phyloP scores from a whole-genome alignment of 352 stramenopile genomes.

The Phytopythium kandeliae region DNA sequence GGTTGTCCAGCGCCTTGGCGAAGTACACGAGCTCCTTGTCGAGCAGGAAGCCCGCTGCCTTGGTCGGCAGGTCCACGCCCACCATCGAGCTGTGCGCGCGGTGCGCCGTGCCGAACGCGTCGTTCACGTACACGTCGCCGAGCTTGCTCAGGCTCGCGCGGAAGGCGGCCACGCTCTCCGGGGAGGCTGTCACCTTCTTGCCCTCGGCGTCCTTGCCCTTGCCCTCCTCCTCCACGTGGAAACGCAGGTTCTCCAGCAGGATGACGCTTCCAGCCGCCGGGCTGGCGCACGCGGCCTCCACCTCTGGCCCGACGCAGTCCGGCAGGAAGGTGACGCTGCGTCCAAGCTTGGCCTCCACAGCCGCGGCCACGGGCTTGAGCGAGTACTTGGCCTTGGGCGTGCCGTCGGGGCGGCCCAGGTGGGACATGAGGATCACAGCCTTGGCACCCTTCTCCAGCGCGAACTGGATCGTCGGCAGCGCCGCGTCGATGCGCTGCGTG shows the following conservation, averaged over 20 bases:
- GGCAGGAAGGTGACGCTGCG: conserved; percentile 91
- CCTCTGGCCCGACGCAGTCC: conserved; percentile 94
- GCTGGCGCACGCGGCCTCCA: conserved; percentile 67
- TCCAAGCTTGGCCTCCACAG: conserved; percentile 90
- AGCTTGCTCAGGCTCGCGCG: conserved; percentile 82
- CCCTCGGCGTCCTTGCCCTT: conserved; percentile 47
- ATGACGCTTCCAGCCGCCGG: conserved; percentile 85
- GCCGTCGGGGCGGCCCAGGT: conserved; percentile 82
- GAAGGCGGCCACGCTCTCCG: conserved; percentile 90
- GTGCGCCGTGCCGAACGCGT: conserved; percentile 99
- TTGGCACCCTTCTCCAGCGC: conserved; percentile 96
- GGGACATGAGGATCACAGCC: conserved; percentile 54
- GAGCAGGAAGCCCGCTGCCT: conserved; percentile 95
- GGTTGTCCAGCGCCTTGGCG: conserved; percentile 96
- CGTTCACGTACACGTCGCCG: conserved; percentile 98
- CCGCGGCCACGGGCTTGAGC: conserved; percentile 91
- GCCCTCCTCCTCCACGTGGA: conserved; percentile 94
- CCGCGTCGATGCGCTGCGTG: conserved; percentile 98
- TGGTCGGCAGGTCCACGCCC: conserved; percentile 89
- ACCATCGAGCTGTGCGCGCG: conserved; percentile 98
- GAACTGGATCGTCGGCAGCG: conserved; percentile 96
- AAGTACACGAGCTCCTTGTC: conserved; percentile 99
- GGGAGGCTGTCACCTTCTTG: conserved; percentile 85
- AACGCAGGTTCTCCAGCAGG: conserved; percentile 99
- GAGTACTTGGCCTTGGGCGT: conserved; percentile 93